Evolutionary conservation across 2,329 filamentous ascomycete genomes (phyloP), one percentile per base, ranked within the genome.

Genomic region (Aureobasidium pullulans): DNA sequence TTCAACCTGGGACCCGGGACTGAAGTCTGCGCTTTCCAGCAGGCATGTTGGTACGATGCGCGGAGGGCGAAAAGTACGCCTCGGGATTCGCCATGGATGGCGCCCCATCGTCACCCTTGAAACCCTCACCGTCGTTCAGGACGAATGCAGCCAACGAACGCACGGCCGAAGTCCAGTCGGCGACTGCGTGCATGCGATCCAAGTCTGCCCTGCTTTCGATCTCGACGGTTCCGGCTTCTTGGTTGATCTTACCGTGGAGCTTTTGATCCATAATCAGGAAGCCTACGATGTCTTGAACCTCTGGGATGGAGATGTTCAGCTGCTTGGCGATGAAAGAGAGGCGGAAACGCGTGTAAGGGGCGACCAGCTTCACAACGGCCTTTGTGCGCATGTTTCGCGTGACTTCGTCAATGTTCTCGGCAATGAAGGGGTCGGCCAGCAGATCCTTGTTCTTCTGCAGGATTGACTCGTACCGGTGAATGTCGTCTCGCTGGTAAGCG

Each of bases 371-470:
- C 64, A 96, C 77, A 9, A 97, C 86, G 1, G 92, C 93, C 79
- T 96, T 96, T 65, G 92, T 97, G 58, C 94, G 89, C 88, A 99
- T 96, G 73, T 94, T 96, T 44, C 94, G 89, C 56, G 93, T 99
- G 60, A 99, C 93, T 76, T 99, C 94, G 73, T 97, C 94, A 66
- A 99, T 99, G 71, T 99, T 97, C 76, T 97, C 94, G 31, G 93
- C 93, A 67, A 99, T 99, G 76, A 97, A 99, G 0, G 89, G 86
- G 72, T 99, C 94, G 11, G 87, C 85, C 40, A 97, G 80, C 29
- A 99, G 86, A 70, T 96, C 94, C 68, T 86, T 87, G 76, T 96
- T 95, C 69, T 86, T 86, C 68, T 90, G 85, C 59, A 99, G 79
- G 39, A 96, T 91, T 58, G 83, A 85, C 74, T 96, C 90, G 74